Evolutionary conservation across 1,284 basidiomycete species (phyloP), one percentile per base, ranked within the genome.

Genomic region (Gomphus bonarii): DNA sequence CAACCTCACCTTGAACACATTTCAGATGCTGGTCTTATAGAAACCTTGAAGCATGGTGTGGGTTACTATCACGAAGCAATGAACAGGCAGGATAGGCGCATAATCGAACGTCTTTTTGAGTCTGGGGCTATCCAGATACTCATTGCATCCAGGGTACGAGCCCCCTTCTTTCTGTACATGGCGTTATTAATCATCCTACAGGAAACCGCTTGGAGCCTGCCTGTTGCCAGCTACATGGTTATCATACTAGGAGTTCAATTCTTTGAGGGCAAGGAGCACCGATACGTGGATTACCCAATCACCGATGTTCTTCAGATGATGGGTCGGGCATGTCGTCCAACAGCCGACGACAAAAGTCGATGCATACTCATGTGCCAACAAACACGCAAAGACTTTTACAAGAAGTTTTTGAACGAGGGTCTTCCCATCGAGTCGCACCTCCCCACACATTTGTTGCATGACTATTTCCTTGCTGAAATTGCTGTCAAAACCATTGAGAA

Each of bases 291-390:
- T 72, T 99, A 98, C 66, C 91, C 97, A 1, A 90, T 99, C 59
- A 92, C 95, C 76, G 95, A 98, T 64, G 88, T 99, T 11, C 80
- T 99, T 1, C 95, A 99, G 67, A 99, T 99, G 95, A 97, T 99
- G 82, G 97, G 97, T 44, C 82, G 88, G 20, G 95, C 95, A 1
- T 97, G 94, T 67, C 82, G 93, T 30, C 93, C 95, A 16, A 73
- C 74, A 50, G 84, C 92, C 60, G 95, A 97, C 64, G 82, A 87
- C 11, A 85, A 84, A 57, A 93, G 89, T 63, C 87, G 92, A 18
- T 97, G 94, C 66, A 86, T 99, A 8, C 74, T 99, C 51, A 95
- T 99, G 89, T 94, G 91, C 66, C 95, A 99, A 67, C 90, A 95
- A 67, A 97, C 92, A 2, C 80, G 95, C 51, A 95, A 97, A 70